These are phyloP conservation scores for Schrenkiella parvula DNA, from an alignment of 345 rosid genomes.

Conservation along the genomic window DNA sequence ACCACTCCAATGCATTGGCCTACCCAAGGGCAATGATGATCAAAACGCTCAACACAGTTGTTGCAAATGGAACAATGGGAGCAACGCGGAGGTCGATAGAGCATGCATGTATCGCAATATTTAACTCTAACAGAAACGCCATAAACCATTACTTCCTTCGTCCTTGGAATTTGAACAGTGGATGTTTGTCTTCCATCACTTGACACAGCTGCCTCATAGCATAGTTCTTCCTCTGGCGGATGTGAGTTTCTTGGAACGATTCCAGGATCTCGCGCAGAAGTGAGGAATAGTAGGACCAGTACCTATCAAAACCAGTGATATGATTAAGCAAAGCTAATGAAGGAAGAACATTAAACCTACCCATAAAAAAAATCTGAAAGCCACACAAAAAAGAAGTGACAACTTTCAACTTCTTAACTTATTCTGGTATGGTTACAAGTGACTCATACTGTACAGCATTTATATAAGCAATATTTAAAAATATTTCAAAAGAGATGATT, in stretches of 20 bases:
- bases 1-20: slow-evolving; percentile 98
- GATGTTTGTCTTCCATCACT: slow-evolving; percentile 88
- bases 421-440: neutral
- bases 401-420: neutral
- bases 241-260: slow-evolving; percentile 79
- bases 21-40: slow-evolving; percentile 99
- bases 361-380: neutral
- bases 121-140: slow-evolving; percentile 78
- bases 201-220: slow-evolving; percentile 44
- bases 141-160: slow-evolving; percentile 72
- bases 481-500: neutral
- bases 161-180: slow-evolving; percentile 74
- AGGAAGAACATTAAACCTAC: neutral
- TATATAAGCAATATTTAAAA: neutral
- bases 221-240: slow-evolving; percentile 86
- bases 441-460: neutral
- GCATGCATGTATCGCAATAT: slow-evolving; percentile 97
- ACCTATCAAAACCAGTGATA: slow-evolving; percentile 49
- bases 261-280: slow-evolving; percentile 95
- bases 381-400: neutral
- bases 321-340: slow-evolving; percentile 6
- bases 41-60: slow-evolving; percentile 83
- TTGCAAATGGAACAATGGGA: slow-evolving; percentile 50
- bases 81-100: slow-evolving; percentile 95
- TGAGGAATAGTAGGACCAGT: slow-evolving; percentile 71